Conservation (phyloP, 441 rosid genomes). For the Pelargonium citronellum region DNA sequence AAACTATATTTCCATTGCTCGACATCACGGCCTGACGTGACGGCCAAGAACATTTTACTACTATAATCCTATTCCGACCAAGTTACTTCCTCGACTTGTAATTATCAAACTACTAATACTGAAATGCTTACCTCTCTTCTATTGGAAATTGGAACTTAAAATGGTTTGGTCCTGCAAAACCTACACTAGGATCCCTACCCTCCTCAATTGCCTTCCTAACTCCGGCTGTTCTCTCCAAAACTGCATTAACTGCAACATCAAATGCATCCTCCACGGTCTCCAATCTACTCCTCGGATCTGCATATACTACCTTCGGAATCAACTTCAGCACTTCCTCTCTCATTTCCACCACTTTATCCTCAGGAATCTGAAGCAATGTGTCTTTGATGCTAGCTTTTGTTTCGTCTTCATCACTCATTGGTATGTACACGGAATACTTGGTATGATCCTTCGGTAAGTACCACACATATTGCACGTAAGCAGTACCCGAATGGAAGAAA, state of each 20-base stretch:
- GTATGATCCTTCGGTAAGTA: conserved; percentile 59
- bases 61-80: too few relatives aligned
- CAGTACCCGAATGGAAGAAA: conserved; percentile 85
- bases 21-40: too few relatives aligned
- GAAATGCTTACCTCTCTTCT: background rate
- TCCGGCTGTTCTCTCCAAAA: conserved; percentile 44
- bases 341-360: conserved; percentile 37
- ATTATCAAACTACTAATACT: background rate
- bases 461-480: conserved; percentile 77
- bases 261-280: conserved; percentile 65
- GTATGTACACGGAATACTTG: conserved; percentile 61
- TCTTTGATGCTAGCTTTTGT: conserved; percentile 50
- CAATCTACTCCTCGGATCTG: conserved; percentile 45
- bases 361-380: conserved; percentile 36
- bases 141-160: background rate
- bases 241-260: conserved; percentile 57
- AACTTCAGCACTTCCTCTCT: conserved; percentile 52
- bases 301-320: conserved; percentile 59
- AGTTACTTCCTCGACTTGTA: too few relatives aligned
- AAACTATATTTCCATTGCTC: too few relatives aligned
- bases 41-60: too few relatives aligned
- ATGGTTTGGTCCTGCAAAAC: conserved; percentile 14
- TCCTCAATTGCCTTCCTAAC: conserved; percentile 34
- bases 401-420: conserved; percentile 36
- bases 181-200: conserved; percentile 34